Evolutionary conservation across 345 rosid species (phyloP), one percentile per base, ranked within the genome.

Genomic region (Draba incana): DNA sequence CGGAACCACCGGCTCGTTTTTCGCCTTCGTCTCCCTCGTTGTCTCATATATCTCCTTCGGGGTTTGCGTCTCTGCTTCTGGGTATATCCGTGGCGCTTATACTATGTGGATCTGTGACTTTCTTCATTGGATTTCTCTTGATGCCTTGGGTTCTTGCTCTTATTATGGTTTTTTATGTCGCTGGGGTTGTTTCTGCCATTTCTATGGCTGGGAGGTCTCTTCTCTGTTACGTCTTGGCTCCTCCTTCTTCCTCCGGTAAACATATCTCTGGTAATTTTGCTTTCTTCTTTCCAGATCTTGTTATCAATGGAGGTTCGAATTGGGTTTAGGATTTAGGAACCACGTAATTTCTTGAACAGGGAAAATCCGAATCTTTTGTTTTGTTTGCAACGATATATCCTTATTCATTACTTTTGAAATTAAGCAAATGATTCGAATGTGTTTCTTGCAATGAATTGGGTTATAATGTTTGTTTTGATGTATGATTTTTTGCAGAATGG

Each of bases 91-190:
- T 94, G 64, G 70, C 92, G 5, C 69, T 94, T 78, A 91, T 94
- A 92, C 69, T 94, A 4, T 89, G 98, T 53, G 98, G 99, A 78
- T 89, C 96, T 44, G 83, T 94, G 51, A 89, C 99, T 49, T 91
- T 94, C 81, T 91, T 94, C 61, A 84, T 94, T 15, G 99, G 99
- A 0, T 87, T 94, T 58, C 77, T 94, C 69, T 57, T 94, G 87
- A 84, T 94, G 95, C 99, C 99, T 1, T 94, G 98, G 98, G 87
- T 91, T 49, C 41, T 94, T 2, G 93, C 92, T 64, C 80, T 94
- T 62, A 69, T 89, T 4, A 70, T 87, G 88, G 69, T 86, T 58
- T 78, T 91, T 37, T 91, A 89, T 48, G 87, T 91, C 44, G 99
- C 83, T 2, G 99, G 96, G 31, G 60, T 89, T 54, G 86, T 94